These are phyloP conservation scores for Russula olivacea DNA, from an alignment of 768 basidiomycete species.

Conservation along the genomic window DNA sequence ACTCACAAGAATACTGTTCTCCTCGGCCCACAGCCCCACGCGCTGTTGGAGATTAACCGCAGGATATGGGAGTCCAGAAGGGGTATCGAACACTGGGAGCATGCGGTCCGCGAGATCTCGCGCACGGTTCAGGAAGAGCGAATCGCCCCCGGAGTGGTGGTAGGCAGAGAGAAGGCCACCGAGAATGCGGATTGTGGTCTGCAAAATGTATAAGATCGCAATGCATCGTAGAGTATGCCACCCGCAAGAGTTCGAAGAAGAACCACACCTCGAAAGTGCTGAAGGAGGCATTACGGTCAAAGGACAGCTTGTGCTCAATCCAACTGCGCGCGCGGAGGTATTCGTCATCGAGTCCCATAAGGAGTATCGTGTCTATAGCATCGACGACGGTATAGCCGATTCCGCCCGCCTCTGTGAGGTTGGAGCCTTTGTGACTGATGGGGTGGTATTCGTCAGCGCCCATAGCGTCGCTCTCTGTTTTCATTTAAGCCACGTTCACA, in stretches of 20 bases:
- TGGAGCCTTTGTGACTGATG: conserved; percentile 62
- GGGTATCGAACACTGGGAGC: conserved; percentile 74
- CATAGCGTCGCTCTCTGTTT: conserved; percentile 79
- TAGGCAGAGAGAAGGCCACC: conserved; percentile 87
- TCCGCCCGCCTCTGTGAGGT: conserved; percentile 69
- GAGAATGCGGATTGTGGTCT: conserved; percentile 90
- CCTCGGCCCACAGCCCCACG: conserved; percentile 53
- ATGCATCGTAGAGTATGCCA: neutral
- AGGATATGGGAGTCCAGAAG: conserved; percentile 75
- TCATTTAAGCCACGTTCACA: conserved; percentile 24
- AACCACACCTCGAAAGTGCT: conserved; percentile 86
- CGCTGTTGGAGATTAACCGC: conserved; percentile 64
- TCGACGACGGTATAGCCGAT: conserved; percentile 90
- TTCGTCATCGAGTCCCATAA: conserved; percentile 80
- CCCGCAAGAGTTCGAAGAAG: neutral
- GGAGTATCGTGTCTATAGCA: conserved; percentile 77
- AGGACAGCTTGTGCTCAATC: conserved; percentile 61
- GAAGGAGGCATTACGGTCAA: conserved; percentile 72
- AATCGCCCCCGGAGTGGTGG: conserved; percentile 64
- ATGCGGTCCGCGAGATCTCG: conserved; percentile 83
- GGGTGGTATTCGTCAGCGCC: conserved; percentile 93
- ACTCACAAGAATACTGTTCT: conserved; percentile 58
- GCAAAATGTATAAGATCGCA: neutral
- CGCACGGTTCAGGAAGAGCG: conserved; percentile 69
- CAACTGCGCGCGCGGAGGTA: conserved; percentile 72